A percentile compares a stretch with the other conserved stretches of the same genome.
Conservation (phyloP, 1,284 basidiomycete species). For the Cutaneotrichosporon sp. region DNA sequence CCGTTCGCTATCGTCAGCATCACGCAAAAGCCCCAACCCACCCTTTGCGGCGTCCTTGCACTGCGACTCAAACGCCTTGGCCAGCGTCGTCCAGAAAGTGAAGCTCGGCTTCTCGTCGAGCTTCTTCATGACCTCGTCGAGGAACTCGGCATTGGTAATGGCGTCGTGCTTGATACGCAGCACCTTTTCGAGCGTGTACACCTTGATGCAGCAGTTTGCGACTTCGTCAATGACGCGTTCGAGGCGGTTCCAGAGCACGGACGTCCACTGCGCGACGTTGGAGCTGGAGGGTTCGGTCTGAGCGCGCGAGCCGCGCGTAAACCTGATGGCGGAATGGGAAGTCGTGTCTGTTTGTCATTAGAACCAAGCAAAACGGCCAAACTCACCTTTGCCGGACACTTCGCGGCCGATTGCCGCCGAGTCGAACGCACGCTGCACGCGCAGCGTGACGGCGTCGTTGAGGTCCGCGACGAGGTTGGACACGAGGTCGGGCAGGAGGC, state of each 20-base stretch:
- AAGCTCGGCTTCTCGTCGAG: conserved; percentile 85
- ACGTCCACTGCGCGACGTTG: conserved; percentile 73
- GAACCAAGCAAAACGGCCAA: not conserved
- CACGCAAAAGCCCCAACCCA: conserved; percentile 32
- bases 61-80: conserved; percentile 71
- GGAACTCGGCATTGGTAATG: conserved; percentile 67
- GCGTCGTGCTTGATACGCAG: conserved; percentile 80
- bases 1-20: conserved; percentile 18
- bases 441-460: conserved; percentile 72
- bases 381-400: conserved; percentile 64
- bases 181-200: conserved; percentile 91
- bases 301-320: conserved; percentile 51
- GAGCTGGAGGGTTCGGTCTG: conserved; percentile 74
- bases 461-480: conserved; percentile 72
- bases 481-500: conserved; percentile 75
- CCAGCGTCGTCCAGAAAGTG: conserved; percentile 82
- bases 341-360: not conserved
- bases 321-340: conserved; percentile 27
- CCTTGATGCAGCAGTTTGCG: conserved; percentile 84
- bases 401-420: conserved; percentile 77
- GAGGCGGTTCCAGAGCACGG: conserved; percentile 73
- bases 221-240: conserved; percentile 82
- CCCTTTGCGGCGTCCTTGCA: conserved; percentile 69
- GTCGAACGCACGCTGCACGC: conserved; percentile 79
- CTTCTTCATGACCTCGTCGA: conserved; percentile 86